Evolutionary conservation across 805 yeast species (phyloP), one percentile per base, ranked within the genome.

Genomic region (Candida railenensis): DNA sequence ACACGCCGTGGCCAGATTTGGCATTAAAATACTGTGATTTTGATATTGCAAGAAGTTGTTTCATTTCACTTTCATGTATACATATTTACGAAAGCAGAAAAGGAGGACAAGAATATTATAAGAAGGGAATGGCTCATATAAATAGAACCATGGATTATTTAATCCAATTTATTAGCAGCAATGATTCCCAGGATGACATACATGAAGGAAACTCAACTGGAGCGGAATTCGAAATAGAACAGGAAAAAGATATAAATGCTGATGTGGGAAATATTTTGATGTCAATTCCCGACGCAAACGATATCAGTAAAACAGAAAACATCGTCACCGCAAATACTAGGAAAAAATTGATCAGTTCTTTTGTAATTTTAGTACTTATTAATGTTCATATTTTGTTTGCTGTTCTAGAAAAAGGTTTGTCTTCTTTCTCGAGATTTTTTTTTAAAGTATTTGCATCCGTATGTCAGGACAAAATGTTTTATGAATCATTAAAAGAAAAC

Each of bases 1-100:
- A 76, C 37, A 67, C 82, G 1, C 84, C 84, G 2, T 78, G 83
- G 83, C 85, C 85, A 0, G 80, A 78, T 48, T 57, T 80, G 47
- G 82, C 82, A 37, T 62, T 80, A 49, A 72, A 74, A 43, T 80
- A 80, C 54, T 80, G 84, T 52, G 82, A 80, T 53, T 72, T 77
- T 51, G 81, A 79, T 51, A 71, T 80, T 40, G 83, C 84, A 0
- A 66, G 81, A 45, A 75, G 81, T 49, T 80, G 85, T 49, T 80
- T 80, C 52, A 71, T 80, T 18, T 78, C 83, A 2, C 57, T 80
- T 15, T 76, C 81, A 9, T 79, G 83, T 40, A 78, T 79, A 33
- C 84, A 80, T 55, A 61, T 80, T n/a, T 80, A 77, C 53, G 83
- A 79, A 47, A 71, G 77, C 41, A 47, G 61, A 28, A 71, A 71